Evolutionary conservation across 306 rosid species (phyloP), one percentile per base, ranked within the genome.

Genomic region (Casuarina equisetifolia): DNA sequence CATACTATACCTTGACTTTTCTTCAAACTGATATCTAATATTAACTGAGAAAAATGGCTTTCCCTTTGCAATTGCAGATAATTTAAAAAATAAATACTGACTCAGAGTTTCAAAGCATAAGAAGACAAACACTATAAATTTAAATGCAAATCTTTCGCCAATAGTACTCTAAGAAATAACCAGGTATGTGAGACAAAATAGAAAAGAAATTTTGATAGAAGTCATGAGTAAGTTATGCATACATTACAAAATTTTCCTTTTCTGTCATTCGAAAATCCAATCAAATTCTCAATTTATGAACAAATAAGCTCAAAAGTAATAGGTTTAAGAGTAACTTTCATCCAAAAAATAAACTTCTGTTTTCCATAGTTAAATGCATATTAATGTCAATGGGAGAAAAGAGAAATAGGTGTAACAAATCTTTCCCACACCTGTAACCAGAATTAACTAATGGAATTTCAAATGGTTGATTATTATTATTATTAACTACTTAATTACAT

Each of bases 1-100:
- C 42, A 59, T 81, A 67, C 38, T 44, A 42, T 19, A 48, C 20
- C 42, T 75, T 70, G 62, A 36, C 49, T 44, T 35, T 54, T 66
- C 20, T 46, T 36, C 2, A 75, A 75, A 36, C 3, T 35, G 38
- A 43, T 73, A 25, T 36, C 39, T 43, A 48, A 73, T 48, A 48
- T n/a, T 35, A 44, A 49, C 74, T 12, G 39, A 25, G 15, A 17
- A 70, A 78, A 50, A 12, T 66, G 17, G 19, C 49, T 11, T 42
- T 62, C 69, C 3, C 49, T 36, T 5, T 58, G 62, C 73, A 58
- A 36, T 61, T 44, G 50, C 19, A 16, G 35, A 66, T 66, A 42
- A 42, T 42, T 8, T 8, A 66, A 8, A 62, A 5, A n/a, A 57
- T 5, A 57, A n/a, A 20, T 35, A 8, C 15, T 20, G 35, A 58